Evolutionary conservation across 2,329 filamentous ascomycete species (phyloP).

Genomic region (Alternaria alternata): DNA sequence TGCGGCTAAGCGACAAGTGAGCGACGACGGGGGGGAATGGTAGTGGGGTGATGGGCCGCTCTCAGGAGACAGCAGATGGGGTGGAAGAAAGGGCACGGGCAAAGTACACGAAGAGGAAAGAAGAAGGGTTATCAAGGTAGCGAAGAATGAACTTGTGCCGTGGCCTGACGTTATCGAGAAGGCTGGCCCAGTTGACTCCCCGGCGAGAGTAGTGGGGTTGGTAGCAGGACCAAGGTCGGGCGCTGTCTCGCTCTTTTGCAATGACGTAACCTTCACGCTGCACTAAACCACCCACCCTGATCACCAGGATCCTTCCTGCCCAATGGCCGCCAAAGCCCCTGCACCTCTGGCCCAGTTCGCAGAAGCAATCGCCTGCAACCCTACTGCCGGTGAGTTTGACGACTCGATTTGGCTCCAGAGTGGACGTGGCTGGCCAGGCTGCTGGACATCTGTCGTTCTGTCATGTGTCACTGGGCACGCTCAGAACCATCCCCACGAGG

Average conservation of each 20-base stretch:
- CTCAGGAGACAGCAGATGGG: constrained; percentile 15
- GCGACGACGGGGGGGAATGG: constrained; percentile 16
- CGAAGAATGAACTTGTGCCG: constrained; percentile 20
- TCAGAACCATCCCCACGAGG: constrained; percentile 3
- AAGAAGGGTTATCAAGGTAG: constrained; percentile 13
- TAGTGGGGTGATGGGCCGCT: constrained; percentile 22
- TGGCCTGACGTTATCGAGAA: constrained; percentile 38
- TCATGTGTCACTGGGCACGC: constrained; percentile 19
- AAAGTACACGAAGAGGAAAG: constrained; percentile 6
- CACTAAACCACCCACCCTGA: constrained; percentile 19
- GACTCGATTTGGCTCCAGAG: neutral
- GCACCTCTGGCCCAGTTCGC: constrained; percentile 21
- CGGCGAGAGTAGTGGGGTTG: constrained; percentile 28
- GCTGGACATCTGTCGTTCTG: constrained; percentile 1
- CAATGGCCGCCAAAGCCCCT: constrained; percentile 19
- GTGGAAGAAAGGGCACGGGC: constrained; percentile 9
- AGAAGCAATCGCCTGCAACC: constrained; percentile 4
- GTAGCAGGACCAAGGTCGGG: constrained; percentile 26
- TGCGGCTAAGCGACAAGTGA: constrained; percentile 23
- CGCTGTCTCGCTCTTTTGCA: constrained; percentile 15
- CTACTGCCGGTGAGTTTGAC: neutral
- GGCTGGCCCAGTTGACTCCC: constrained; percentile 29
- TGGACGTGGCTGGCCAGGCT: neutral
- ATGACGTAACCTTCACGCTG: constrained; percentile 26
- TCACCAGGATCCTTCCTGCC: constrained; percentile 19